Percentiles rank a stretch among this genome's conserved stretches.
Evolutionary conservation across 176 grass and related monocot species (phyloP).

Genomic region (Juncus effusus): DNA sequence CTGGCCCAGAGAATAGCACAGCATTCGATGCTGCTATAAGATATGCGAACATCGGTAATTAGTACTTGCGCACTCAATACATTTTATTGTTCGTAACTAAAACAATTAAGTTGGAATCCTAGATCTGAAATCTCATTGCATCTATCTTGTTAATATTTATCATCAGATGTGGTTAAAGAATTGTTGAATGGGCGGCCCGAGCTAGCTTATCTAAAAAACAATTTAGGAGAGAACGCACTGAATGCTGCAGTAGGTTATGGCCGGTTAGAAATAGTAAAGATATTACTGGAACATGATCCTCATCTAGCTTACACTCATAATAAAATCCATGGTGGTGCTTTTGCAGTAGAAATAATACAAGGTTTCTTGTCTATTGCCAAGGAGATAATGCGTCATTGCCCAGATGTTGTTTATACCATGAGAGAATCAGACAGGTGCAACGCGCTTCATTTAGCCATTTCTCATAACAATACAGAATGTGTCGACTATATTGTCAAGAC

Average conservation of each 20-base stretch:
- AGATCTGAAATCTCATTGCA: background rate
- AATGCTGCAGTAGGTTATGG: background rate
- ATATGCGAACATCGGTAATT: background rate
- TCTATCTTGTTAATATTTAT: background rate
- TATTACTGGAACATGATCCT: constrained; percentile 5
- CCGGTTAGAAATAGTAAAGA: constrained; percentile 8
- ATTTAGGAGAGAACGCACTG: background rate
- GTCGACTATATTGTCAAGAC: background rate
- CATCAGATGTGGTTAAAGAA: constrained; percentile 6
- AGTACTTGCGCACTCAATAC: no score
- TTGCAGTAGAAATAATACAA: background rate
- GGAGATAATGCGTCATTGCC: constrained; percentile 1
- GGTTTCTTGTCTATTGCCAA: constrained; percentile 1
- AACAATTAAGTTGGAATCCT: background rate
- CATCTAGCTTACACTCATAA: background rate
- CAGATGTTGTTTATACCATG: background rate
- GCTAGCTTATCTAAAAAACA: background rate
- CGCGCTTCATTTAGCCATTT: background rate
- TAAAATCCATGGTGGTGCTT: background rate
- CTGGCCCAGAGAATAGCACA: background rate
- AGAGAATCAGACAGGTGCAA: background rate
- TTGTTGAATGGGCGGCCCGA: background rate
- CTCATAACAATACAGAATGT: background rate
- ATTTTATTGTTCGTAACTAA: background rate
- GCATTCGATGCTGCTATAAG: constrained; percentile 3